A percentile compares a stretch with the other conserved stretches of the same genome.
These are phyloP conservation scores for Apophysomyces variabilis DNA, from an alignment of 371 early-diverging fungal species.

Conservation along the genomic window DNA sequence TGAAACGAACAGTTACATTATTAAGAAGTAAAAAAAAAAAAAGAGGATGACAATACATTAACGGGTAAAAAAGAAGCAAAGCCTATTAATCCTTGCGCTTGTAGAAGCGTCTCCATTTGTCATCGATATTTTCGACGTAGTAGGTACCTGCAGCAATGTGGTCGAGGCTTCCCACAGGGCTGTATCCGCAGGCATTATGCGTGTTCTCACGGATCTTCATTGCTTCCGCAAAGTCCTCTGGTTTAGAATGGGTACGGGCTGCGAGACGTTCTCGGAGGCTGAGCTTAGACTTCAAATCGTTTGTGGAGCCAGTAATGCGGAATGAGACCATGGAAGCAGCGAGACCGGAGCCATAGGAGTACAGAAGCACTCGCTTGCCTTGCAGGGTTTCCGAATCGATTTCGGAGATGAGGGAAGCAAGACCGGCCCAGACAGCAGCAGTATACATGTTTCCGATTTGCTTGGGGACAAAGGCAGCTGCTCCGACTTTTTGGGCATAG, in stretches of 20 bases:
- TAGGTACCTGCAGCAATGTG: conserved; percentile 71
- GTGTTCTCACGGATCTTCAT: conserved; percentile 90
- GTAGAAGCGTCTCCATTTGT: conserved; percentile 92
- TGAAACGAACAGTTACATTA: conserved; percentile 1
- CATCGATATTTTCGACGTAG: conserved; percentile 89
- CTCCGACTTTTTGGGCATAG: conserved; percentile 78
- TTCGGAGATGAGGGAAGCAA: conserved; percentile 84
- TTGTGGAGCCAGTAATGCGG: conserved; percentile 72
- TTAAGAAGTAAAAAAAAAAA: not conserved
- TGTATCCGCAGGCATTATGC: conserved; percentile 82
- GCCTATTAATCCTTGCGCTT: conserved; percentile 58
- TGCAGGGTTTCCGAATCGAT: conserved; percentile 70
- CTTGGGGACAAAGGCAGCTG: conserved; percentile 84
- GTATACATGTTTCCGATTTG: conserved; percentile 98
- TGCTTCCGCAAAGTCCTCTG: conserved; percentile 78
- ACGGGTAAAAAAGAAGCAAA: conserved; percentile 7
- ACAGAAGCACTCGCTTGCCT: conserved; percentile 87
- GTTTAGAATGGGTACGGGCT: conserved; percentile 75
- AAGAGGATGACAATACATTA: conserved; percentile 1
- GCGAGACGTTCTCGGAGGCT: conserved; percentile 75
- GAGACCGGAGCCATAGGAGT: conserved; percentile 98
- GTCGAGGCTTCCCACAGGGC: conserved; percentile 68
- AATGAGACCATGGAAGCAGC: conserved; percentile 94
- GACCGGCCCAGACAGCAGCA: conserved; percentile 90
- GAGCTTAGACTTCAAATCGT: conserved; percentile 64